These are phyloP conservation scores for Beta macrorhiza DNA, from an alignment of 179 eudicot species.

Conservation along the genomic window DNA sequence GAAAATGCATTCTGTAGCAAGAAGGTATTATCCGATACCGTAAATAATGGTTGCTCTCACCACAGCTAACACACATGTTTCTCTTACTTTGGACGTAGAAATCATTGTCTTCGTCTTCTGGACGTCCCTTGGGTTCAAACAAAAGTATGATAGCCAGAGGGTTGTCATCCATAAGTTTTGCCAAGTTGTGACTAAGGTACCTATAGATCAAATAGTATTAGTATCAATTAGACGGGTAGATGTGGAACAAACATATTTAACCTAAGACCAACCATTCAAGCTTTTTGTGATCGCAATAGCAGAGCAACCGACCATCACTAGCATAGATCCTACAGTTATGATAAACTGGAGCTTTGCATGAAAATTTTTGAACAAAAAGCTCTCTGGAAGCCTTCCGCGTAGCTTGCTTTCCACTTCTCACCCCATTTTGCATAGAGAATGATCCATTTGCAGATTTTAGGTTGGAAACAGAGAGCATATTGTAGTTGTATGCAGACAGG, in stretches of 20 bases:
- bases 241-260: slow-evolving; percentile 10
- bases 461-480: slow-evolving; percentile 51
- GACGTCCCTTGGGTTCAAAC: slow-evolving; percentile 98
- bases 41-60: slow-evolving; percentile 90
- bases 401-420: slow-evolving; percentile 46
- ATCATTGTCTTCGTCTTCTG: slow-evolving; percentile 95
- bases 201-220: slow-evolving; percentile 34
- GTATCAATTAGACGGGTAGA: slow-evolving; percentile 2
- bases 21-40: slow-evolving; percentile 97
- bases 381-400: slow-evolving; percentile 73
- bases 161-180: slow-evolving; percentile 82
- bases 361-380: slow-evolving; percentile 87
- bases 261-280: slow-evolving; percentile 79
- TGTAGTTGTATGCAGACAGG: slow-evolving; percentile 71
- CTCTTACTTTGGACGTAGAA: slow-evolving; percentile 93
- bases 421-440: slow-evolving; percentile 47
- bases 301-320: slow-evolving; percentile 86
- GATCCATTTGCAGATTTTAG: slow-evolving; percentile 41
- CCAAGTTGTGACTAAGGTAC: slow-evolving; percentile 75
- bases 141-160: slow-evolving; percentile 89
- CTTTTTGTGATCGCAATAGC: slow-evolving; percentile 91
- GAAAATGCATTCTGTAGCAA: slow-evolving; percentile 97
- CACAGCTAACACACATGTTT: slow-evolving; percentile 97
- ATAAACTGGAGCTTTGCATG: slow-evolving; percentile 97
- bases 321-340: slow-evolving; percentile 98